Evolutionary conservation across 441 rosid genomes (phyloP), one percentile per base, ranked within the genome.

Genomic region (Croton setiger): DNA sequence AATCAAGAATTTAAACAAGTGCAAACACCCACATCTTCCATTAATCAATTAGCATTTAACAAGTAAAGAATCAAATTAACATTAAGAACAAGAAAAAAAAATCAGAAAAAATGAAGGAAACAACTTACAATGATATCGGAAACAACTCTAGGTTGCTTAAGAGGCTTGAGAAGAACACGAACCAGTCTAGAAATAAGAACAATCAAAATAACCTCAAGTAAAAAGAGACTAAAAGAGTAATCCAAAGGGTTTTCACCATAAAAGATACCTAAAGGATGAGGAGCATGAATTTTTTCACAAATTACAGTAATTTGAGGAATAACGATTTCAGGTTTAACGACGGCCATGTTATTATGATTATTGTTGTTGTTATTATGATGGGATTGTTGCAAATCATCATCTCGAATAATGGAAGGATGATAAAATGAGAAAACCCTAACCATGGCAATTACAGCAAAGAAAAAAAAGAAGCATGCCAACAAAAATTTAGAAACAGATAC

Each of bases 111-210:
- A 27, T 27, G 31, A 27, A 27, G 1, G 31, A 27, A 27, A 27
- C 31, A 27, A 78, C 88, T 85, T 31, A 88, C 98, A 13, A 93
- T 63, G 66, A 91, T 84, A 69, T 93, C 92, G 47, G 88, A 75
- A 69, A 91, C 83, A 51, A 91, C 41, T 45, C 82, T 81, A 13
- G 96, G 96, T 75, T 89, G 94, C 45, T 74, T 79, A 37, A 93
- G 79, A 60, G 97, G 96, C 53, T 79, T 86, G 79, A 93, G 91
- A 74, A 88, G 73, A 60, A 76, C 67, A 17, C 85, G 85, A 61
- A 83, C 15, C 7, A 66, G 0, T 20, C 78, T 79, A 21, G 86
- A 78, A 49, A 72, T 57, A 1, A 76, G 4, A 61, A 85, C 75
- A 59, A 84, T 68, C 51, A 89, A 21, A 43, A 79, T 10, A 0